Evolutionary conservation across 2,329 filamentous ascomycete species (phyloP), one percentile per base, ranked within the genome.

Genomic region (Fusarium algeriense): DNA sequence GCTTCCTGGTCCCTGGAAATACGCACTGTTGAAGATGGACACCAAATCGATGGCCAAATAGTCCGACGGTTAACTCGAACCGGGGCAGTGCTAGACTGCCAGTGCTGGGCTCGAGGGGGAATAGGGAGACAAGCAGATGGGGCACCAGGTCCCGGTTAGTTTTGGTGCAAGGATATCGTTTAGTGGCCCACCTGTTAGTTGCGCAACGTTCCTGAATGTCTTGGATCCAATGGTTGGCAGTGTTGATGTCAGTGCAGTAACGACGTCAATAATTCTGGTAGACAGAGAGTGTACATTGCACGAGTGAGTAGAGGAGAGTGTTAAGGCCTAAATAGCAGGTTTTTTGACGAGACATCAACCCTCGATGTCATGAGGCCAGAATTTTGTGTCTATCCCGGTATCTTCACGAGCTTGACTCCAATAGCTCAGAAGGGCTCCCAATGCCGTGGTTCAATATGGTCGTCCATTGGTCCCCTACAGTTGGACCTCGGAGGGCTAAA

Each of bases 141-240:
- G 64, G 46, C 37, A 23, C n/a, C 44, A 55, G 53, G 69, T 55
- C 65, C 66, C 38, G 37, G 50, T 60, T 52, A 50, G 44, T 52
- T 53, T 48, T 62, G 44, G 64, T 62, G 43, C 69, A 66, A 61
- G 69, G 69, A 48, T 66, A 40, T 35, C 49, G 26, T 37, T 50
- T 54, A 45, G 53, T 67, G 48, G 34, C 37, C 62, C 61, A 57
- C 67, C 50, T 26, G 5, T 53, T 55, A 35, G 61, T 66, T 53
- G 61, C 60, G 53, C 65, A 70, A 69, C 69, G 68, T 71, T 56
- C 64, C 54, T 71, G 58, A 35, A 53, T 53, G 60, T 66, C 69
- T 72, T 50, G 53, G 56, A 38, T 37, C 55, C 63, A 62, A 67
- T 67, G 32, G 32, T 59, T 23, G 10, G 38, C 56, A 57, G 35